Base-by-base conservation (phyloP, 2,329 filamentous ascomycete genomes). In the Mycosphaerelloides madeirae region DNA sequence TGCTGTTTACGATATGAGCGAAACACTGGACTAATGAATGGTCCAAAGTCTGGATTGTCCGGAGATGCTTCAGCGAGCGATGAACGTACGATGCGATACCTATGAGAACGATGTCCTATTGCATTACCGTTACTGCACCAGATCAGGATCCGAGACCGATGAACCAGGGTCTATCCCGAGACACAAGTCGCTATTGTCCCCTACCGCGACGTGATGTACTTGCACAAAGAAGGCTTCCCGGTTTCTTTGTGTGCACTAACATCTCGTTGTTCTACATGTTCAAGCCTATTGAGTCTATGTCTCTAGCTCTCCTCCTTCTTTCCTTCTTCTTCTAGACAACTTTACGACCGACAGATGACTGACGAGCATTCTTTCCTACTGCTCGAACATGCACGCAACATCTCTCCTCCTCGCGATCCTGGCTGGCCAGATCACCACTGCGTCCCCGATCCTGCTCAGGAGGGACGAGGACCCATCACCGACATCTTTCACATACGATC, bases 371-470 rank as follows among this genome's bases (percentile, higher is more conserved):
- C 22, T 20, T 20, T n/a, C 16, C 14, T 7, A 31, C 14, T 22
- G 9, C 15, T 13, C 12, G 15, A 15, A 35, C 20, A 44, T 44
- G 41, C 35, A 43, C 22, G 16, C 33, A 16, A 29, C 41, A 8
- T 33, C 34, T 19, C 28, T 50, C 6, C 19, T 34, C 8, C 15
- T 41, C 22, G 31, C 37, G 32, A 40, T 46, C 25, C 48, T 47
- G 48, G 48, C 44, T 28, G 40, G 43, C 38, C 48, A 46, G 32
- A 20, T 50, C 19, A 32, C 44, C 22, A 19, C 31, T 7, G 42
- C 29, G 14, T 35, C 29, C 9, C 7, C 19, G 6, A 36, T 35
- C 18, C 18, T 32, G 7, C 36, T 28, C 13, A 19, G 9, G 1
- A 43, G 12, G 6, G 15, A 22, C 34, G 12, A 20, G 12, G 16